These are phyloP conservation scores for Allomyces arbusculus DNA, from an alignment of 192 early-diverging fungal species.

Conservation along the genomic window DNA sequence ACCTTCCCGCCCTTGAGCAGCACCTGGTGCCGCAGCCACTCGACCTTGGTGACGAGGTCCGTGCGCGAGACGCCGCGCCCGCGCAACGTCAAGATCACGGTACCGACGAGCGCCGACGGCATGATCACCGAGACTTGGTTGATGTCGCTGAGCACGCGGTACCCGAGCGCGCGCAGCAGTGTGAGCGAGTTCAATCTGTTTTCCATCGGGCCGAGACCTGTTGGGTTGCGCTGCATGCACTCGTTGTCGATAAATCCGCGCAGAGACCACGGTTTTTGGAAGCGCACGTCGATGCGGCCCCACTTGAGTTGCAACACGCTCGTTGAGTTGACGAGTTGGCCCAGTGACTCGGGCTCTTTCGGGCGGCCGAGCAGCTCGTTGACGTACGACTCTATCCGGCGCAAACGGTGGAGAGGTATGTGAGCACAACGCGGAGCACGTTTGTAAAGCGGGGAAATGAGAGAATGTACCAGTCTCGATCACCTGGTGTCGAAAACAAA, in stretches of 20 bases:
- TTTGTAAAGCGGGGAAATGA: no score
- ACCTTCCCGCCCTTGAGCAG: constrained; percentile 48
- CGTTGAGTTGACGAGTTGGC: constrained; percentile 36
- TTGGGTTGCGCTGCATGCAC: constrained; percentile 14
- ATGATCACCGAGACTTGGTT: constrained; percentile 60
- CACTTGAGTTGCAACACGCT: constrained; percentile 41
- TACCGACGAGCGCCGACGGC: constrained; percentile 67
- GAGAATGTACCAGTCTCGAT: no score
- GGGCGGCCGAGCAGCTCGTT: constrained; percentile 59
- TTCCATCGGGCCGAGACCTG: no score
- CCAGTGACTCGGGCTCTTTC: constrained; percentile 58
- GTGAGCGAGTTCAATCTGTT: constrained; percentile 4
- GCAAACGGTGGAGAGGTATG: no score
- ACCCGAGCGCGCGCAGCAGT: constrained; percentile 51
- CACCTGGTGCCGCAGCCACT: constrained; percentile 46
- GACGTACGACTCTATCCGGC: constrained; percentile 41
- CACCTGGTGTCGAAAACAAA: no score
- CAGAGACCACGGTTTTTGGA: constrained; percentile 53
- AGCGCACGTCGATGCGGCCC: constrained; percentile 67
- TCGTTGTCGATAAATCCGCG: constrained; percentile 41
- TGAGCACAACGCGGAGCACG: no score
- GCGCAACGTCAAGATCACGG: constrained; percentile 58
- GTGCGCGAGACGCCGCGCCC: constrained; percentile 44
- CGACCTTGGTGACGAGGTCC: constrained; percentile 52
- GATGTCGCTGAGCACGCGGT: constrained; percentile 27